Evolutionary conservation across 345 rosid genomes (phyloP).

Genomic region (Capsella bursapastoris): DNA sequence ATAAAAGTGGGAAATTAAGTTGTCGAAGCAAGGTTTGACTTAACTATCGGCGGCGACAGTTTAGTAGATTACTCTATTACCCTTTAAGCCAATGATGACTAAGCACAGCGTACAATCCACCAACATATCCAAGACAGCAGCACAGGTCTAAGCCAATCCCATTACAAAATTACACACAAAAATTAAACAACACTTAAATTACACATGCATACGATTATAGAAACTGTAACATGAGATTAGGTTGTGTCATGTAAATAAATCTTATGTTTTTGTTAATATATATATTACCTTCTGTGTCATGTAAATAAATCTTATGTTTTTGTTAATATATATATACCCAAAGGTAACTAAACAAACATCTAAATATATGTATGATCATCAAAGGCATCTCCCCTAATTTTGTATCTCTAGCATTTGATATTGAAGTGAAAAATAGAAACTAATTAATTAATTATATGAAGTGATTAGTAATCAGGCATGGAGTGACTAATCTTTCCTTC

Average conservation of each 20-base stretch:
- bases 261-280: neutral
- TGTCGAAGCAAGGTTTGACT: conserved; percentile 9
- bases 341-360: neutral
- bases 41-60: neutral
- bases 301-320: neutral
- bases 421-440: neutral
- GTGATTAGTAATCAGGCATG: conserved; percentile 68
- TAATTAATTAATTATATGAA: neutral
- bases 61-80: neutral
- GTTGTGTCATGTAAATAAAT: neutral
- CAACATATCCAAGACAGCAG: conserved; percentile 2
- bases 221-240: no score
- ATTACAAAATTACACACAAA: neutral
- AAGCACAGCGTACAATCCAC: neutral
- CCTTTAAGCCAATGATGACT: neutral
- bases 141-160: conserved; percentile 1
- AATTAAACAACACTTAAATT: no score
- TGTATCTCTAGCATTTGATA: conserved; percentile 7
- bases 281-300: no score
- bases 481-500: conserved; percentile 75
- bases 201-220: neutral
- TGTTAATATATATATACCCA: neutral
- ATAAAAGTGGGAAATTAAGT: neutral
- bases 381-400: neutral
- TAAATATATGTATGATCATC: conserved; percentile 1